Evolutionary conservation across 345 rosid genomes (phyloP).

Genomic region (Aurinia saxatilis): DNA sequence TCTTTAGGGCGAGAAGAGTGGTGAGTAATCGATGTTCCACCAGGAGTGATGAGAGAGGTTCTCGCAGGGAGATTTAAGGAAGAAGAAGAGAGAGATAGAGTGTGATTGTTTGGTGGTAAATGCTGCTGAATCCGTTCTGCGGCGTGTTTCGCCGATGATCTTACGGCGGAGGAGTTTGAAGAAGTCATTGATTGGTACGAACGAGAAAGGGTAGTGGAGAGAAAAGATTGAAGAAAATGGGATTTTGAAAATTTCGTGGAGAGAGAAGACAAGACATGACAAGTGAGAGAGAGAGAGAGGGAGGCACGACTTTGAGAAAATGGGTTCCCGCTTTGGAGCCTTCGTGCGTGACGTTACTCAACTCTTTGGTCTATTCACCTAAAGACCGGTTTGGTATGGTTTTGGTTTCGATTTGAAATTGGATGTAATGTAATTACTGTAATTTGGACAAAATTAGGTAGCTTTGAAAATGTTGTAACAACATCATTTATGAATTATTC

Average conservation of each 20-base stretch:
- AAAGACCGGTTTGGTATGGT: no score
- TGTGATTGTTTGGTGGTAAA: conserved; percentile 22
- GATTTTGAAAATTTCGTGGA: conserved; percentile 16
- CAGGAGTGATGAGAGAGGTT: conserved; percentile 30
- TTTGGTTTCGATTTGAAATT: no score
- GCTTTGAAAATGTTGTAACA: no score
- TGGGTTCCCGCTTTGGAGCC: conserved; percentile 43
- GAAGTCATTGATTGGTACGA: conserved; percentile 18
- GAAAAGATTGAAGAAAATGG: neutral
- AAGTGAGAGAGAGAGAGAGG: conserved; percentile 6
- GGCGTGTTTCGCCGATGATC: conserved; percentile 36
- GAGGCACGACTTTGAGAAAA: conserved; percentile 13
- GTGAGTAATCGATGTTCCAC: neutral
- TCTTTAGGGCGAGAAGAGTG: conserved; percentile 42
- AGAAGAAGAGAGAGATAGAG: conserved; percentile 26
- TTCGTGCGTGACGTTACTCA: conserved; percentile 16
- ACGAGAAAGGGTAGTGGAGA: neutral
- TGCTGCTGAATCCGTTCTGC: conserved; percentile 34
- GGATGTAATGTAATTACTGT: no score
- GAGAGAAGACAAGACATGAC: neutral
- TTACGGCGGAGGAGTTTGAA: conserved; percentile 22
- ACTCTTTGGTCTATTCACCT: no score
- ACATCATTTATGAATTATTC: no score
- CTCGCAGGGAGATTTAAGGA: conserved; percentile 29
- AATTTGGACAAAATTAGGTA: no score